These are phyloP conservation scores for Wickerhamomyces hampshirensis DNA, from an alignment of 805 yeast species.

Conservation along the genomic window DNA sequence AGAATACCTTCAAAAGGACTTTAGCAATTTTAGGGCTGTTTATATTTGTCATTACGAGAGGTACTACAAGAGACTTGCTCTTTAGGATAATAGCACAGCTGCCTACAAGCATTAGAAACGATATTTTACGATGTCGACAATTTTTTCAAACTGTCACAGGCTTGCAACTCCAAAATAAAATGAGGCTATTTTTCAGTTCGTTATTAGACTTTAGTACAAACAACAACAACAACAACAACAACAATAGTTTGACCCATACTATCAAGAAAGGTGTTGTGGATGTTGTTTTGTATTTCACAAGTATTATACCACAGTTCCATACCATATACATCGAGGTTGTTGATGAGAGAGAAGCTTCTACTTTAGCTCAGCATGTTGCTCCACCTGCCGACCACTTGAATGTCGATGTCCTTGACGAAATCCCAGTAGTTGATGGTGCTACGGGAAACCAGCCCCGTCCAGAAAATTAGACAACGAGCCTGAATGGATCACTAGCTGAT, in stretches of 20 bases:
- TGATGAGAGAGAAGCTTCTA: constrained; percentile 4
- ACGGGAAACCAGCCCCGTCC: constrained; percentile 9
- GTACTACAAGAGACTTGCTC: background rate
- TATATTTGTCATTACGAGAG: background rate
- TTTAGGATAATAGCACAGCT: background rate
- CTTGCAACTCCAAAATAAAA: background rate
- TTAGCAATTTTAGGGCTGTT: background rate
- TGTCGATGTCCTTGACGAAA: background rate
- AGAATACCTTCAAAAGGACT: background rate
- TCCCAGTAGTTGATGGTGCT: constrained; percentile 2
- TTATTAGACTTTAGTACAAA: background rate
- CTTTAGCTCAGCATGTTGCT: background rate
- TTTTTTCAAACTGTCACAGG: background rate
- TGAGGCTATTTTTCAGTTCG: background rate
- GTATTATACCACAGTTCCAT: constrained; percentile 11
- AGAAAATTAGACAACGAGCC: constrained; percentile 3
- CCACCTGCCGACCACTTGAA: background rate
- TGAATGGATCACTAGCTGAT: too few species aligned
- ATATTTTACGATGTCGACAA: background rate
- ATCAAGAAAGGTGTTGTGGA: constrained; percentile 2
- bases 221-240: too few species aligned
- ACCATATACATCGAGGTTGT: constrained; percentile 2
- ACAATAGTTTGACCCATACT: too few species aligned
- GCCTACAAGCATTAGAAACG: background rate
- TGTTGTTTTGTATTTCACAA: constrained; percentile 7